Evolutionary conservation across 768 basidiomycete species (phyloP), one percentile per base, ranked within the genome.

Genomic region (Rubroboletus satanas): DNA sequence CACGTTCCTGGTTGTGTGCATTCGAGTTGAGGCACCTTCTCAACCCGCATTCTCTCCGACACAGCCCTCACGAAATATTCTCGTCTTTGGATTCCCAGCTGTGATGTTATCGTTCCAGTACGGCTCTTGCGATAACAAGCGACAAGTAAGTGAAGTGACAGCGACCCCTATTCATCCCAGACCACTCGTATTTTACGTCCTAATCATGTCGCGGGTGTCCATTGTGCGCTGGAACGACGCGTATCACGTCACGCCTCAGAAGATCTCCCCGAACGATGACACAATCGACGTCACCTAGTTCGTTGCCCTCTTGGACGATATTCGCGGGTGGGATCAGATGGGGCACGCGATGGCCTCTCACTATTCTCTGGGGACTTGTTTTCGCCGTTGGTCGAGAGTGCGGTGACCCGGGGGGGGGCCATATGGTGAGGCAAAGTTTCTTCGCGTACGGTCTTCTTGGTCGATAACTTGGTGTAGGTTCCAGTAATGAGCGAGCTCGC

Each of bases 351-450:
- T 62, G 93, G 93, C 0, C 74, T 97, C 8, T 76, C 87, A 0
- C 71, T 97, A 4, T 97, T 95, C 71, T 93, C 90, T 35, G 93
- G 93, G 7, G 93, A 96, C 69, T 75, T 92, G 11, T 95, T 95
- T 68, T 85, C 88, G 26, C 93, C 93, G 0, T 90, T 88, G 1
- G 79, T 90, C 1, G 93, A 95, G 72, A 90, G 86, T 59, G 85
- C 88, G 5, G 85, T 96, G 35, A 93, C 93, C 7, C 77, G 93
- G 67, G 93, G 93, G 93, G 93, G 45, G 90, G 87, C 62, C 92
- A 93, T 81, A 91, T 93, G 91, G 92, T 90, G 60, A 52, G 76
- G 61, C 18, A 3, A 7, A 4, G 38, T n/a, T 12, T 33, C 23
- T 43, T 37, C 31, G 6, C 6, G 55, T 32, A 47, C n/a, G 26